A percentile compares a stretch with the other conserved stretches of the same genome.
phyloP scores from a whole-genome alignment of 2,329 filamentous ascomycete species.

The Fusarium hainanense region DNA sequence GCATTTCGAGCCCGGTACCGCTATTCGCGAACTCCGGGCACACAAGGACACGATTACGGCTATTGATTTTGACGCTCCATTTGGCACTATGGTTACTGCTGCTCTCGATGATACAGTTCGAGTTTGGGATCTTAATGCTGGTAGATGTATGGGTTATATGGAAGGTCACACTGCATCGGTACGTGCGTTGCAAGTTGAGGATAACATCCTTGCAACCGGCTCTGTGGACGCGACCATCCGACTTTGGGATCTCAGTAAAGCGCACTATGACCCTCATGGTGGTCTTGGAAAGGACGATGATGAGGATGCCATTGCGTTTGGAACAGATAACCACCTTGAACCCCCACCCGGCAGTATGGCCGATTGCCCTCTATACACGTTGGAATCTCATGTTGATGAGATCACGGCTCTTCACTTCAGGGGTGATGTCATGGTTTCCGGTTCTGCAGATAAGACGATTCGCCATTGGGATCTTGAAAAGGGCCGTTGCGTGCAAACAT shows the following conservation, averaged over 20 bases:
- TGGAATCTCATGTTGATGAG: slow-evolving; percentile 92
- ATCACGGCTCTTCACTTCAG: slow-evolving; percentile 93
- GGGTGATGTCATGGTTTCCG: slow-evolving; percentile 90
- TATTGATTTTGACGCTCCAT: slow-evolving; percentile 96
- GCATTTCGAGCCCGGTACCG: slow-evolving; percentile 89
- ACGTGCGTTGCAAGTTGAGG: slow-evolving; percentile 89
- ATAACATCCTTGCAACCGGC: slow-evolving; percentile 94
- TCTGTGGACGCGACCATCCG: slow-evolving; percentile 95
- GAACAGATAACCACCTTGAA: slow-evolving; percentile 76
- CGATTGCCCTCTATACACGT: slow-evolving; percentile 88
- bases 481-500: slow-evolving; percentile 95
- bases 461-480: slow-evolving; percentile 98
- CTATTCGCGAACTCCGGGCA: slow-evolving; percentile 87
- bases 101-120: slow-evolving; percentile 92
- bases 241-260: slow-evolving; percentile 92
- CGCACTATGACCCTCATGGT: slow-evolving; percentile 80
- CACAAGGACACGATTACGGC: slow-evolving; percentile 90
- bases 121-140: slow-evolving; percentile 96
- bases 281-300: slow-evolving; percentile 71
- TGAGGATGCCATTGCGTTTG: slow-evolving; percentile 77
- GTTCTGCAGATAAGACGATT: slow-evolving; percentile 95
- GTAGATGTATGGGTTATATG: slow-evolving; percentile 88
- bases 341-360: slow-evolving; percentile 83
- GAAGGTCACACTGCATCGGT: slow-evolving; percentile 97
- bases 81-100: slow-evolving; percentile 92